Base-by-base conservation (phyloP, 495 filamentous ascomycete species). In the Aspergillus sclerotioniger region DNA sequence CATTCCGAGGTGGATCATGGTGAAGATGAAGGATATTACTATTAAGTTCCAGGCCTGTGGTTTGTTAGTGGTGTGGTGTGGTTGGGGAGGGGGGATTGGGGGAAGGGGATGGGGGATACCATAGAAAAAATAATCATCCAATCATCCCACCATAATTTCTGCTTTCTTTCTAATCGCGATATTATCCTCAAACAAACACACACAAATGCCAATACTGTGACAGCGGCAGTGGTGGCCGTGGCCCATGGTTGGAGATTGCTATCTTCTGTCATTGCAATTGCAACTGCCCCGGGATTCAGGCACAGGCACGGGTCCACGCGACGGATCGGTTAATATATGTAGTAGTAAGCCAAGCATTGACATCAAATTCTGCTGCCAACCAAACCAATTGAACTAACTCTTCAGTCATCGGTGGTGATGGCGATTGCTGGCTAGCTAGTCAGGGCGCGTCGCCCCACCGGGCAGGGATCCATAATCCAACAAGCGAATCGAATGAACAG, bases 131-230 rank as follows among this genome's bases (percentile, higher is more conserved):
- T 51, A 49, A 73, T 69, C 62, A 73, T 70, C 57, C 60, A 71
- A 51, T 76, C 73, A 59, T 76, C 73, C 73, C 70, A 74, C 69
- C 71, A 72, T 13, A 76, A 54, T 55, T 65, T 61, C 46, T 69
- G 65, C 35, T 65, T 64, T 7, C 66, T 57, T 47, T 70, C 64
- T 49, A 62, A 66, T 1, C 71, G 66, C 32, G 66, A 61, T 9
- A 74, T 52, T 3, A 76, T 41, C 4, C 72, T 66, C 33, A 76
- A 63, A 56, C 59, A 63, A n/a, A 76, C 70, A 19, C 62, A 53
- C 20, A 69, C 21, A 20, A 75, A 62, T 6, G 71, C 70, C 64
- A 75, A 47, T 62, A 59, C 72, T 53, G 39, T 67, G 41, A 69
- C 63, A 5, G 63, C 53, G 28, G 58, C 56, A 8, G 59, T 62